Base-by-base conservation (phyloP, 1,139 yeast genomes). In the Saccharomyces pastorianus region DNA sequence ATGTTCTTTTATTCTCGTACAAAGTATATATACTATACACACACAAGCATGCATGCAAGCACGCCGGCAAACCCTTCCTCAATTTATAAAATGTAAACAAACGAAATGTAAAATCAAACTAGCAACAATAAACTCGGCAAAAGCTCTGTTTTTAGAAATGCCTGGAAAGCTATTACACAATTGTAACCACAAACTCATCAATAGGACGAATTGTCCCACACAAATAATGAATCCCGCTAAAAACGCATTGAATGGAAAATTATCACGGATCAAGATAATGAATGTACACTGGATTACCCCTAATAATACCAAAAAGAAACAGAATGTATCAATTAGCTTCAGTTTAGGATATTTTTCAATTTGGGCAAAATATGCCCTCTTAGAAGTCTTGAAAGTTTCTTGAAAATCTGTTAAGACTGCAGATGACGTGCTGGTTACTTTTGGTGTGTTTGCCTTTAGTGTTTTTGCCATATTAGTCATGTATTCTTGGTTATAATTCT, bases 211-310 rank as follows among this genome's bases (percentile, higher is more conserved):
- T 71, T 95, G 99, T 17, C 96, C 98, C 55, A 93, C 97, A 56
- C 98, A 88, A 44, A 90, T 77, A 56, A 87, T 81, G 68, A 93
- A 93, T 0, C 99, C 99, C 28, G 96, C 95, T 57, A 93, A 77
- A 68, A 93, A 93, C 34, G 97, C 98, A 72, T 93, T 93, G 79
- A 95, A 93, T 25, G 99, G 99, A 77, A 85, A 95, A 64, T 83
- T 88, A 31, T 68, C 71, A 51, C 98, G 96, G 53, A 90, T 82
- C 14, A 90, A 59, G 44, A 85, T 61, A 58, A 88, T 88, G 69
- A 90, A 90, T 4, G 78, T 72, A 68, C 90, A 88, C 72, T 93
- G 98, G 49, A 88, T 71, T 2, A 81, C 73, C 0, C 96, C 99
- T 58, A 89, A 75, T 0, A 75, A 70, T n/a, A 93, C 91, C 57